Conservation (phyloP, 225 moss, liverwort and hornwort species). For the Bryoerythrophyllum caledonicum region DNA sequence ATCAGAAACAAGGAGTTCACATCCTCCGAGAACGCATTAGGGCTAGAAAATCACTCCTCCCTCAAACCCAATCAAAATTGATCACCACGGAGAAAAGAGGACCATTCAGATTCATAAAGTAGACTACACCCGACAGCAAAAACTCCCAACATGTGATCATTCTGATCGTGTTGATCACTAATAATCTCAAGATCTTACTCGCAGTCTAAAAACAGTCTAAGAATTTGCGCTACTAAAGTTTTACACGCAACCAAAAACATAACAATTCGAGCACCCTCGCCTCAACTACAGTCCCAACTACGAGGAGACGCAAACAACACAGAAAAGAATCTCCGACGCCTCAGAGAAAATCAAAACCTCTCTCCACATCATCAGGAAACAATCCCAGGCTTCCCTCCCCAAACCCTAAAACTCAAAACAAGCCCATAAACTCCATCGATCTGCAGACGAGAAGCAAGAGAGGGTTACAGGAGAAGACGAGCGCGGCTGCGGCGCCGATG, state of each 20-base stretch:
- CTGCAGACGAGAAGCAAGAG: not conserved
- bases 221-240: not conserved
- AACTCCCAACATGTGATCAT: not conserved
- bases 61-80: not conserved
- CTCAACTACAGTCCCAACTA: too few species aligned
- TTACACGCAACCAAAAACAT: too few species aligned
- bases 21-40: not conserved
- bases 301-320: too few species aligned
- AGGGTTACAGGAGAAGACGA: conserved; percentile 53
- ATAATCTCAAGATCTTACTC: not conserved
- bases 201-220: not conserved
- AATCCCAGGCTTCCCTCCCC: not conserved
- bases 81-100: not conserved
- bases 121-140: too few species aligned
- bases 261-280: too few species aligned
- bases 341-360: too few species aligned
- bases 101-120: not conserved
- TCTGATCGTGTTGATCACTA: not conserved
- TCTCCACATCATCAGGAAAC: not conserved
- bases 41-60: too few species aligned
- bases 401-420: not conserved
- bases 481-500: conserved; percentile 64
- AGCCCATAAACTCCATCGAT: not conserved
- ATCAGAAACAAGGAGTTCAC: too few species aligned
- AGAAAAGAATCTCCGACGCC: too few species aligned